Conservation (phyloP, 2,329 filamentous ascomycete genomes). For the Sporothrix brunneoviolacea region DNA sequence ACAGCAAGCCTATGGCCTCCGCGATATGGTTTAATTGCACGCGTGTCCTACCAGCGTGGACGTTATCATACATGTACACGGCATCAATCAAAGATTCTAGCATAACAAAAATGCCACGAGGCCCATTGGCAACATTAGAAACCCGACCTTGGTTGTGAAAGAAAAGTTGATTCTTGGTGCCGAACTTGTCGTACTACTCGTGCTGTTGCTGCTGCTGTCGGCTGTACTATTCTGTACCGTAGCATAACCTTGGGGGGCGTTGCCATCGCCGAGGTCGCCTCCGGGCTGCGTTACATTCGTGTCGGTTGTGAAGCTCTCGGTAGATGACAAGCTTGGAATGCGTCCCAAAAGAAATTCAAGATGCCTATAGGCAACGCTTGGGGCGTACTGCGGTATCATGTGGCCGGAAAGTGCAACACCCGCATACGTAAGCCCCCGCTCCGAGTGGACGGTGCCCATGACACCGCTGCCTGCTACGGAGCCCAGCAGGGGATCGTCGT, state of each 20-base stretch:
- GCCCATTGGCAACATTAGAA: not conserved
- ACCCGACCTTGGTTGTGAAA: not conserved
- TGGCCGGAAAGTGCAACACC: slow-evolving; percentile 60
- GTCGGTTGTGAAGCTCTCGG: slow-evolving; percentile 30
- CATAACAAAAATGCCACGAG: not conserved
- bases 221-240: not conserved
- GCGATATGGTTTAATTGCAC: too few species aligned
- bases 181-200: not conserved
- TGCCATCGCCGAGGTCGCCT: slow-evolving; percentile 24
- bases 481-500: slow-evolving; percentile 35
- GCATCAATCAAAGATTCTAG: too few species aligned
- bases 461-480: slow-evolving; percentile 46
- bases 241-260: slow-evolving; percentile 23
- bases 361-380: slow-evolving; percentile 61
- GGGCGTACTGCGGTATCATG: slow-evolving; percentile 62
- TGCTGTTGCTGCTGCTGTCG: not conserved
- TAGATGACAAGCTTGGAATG: slow-evolving; percentile 47
- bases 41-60: too few species aligned
- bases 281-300: slow-evolving; percentile 20
- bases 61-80: too few species aligned
- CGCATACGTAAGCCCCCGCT: slow-evolving; percentile 69
- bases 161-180: not conserved
- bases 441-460: slow-evolving; percentile 61
- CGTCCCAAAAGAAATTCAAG: slow-evolving; percentile 70
- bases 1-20: too few species aligned